phyloP scores from a whole-genome alignment of 2,329 filamentous ascomycete species.

The Neofusicoccum sp. region DNA sequence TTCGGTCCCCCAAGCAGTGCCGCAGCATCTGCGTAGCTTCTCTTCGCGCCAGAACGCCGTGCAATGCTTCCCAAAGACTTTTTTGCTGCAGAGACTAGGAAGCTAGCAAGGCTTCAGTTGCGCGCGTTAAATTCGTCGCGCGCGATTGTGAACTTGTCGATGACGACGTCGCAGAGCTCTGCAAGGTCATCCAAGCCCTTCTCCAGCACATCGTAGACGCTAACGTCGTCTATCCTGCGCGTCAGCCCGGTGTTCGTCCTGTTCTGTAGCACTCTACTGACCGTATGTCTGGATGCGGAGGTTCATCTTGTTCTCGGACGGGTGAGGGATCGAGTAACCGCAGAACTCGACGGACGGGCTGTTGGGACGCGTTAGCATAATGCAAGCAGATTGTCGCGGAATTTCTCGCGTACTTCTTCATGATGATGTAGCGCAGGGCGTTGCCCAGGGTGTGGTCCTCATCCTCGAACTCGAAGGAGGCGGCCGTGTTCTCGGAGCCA shows the following conservation, averaged over 20 bases:
- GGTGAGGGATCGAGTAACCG: conserved; percentile 96
- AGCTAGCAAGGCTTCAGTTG: background rate
- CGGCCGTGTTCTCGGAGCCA: conserved; percentile 78
- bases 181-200: conserved; percentile 88
- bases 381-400: background rate
- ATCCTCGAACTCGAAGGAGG: conserved; percentile 89
- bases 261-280: conserved; percentile 44
- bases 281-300: conserved; percentile 95
- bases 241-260: conserved; percentile 7
- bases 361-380: background rate
- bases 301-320: conserved; percentile 95
- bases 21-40: conserved; percentile 23
- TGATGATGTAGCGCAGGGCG: conserved; percentile 89
- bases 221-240: conserved; percentile 63
- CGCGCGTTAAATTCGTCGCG: conserved; percentile 58
- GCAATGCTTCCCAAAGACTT: conserved; percentile 26
- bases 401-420: conserved; percentile 80
- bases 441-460: conserved; percentile 97
- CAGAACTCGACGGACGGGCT: conserved; percentile 97
- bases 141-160: conserved; percentile 78
- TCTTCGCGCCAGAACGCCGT: conserved; percentile 29
- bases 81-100: background rate
- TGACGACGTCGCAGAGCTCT: conserved; percentile 88
- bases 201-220: conserved; percentile 79
- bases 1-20: conserved; percentile 22